Evolutionary conservation across 768 basidiomycete species (phyloP).

Genomic region (Piloderma croceum): DNA sequence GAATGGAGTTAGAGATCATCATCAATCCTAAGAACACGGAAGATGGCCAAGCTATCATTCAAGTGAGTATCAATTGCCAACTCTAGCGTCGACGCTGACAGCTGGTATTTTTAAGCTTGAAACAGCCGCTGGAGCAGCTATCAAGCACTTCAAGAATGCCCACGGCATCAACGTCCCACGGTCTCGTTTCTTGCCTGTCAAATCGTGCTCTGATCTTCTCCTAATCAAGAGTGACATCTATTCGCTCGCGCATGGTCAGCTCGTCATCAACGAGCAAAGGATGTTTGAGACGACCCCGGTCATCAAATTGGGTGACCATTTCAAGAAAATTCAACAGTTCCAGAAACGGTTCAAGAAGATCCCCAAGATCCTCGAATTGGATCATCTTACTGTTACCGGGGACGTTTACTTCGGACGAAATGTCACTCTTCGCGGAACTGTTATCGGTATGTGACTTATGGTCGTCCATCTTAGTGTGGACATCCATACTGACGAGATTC

Average conservation of each 20-base stretch:
- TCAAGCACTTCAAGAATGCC: slow-evolving; percentile 89
- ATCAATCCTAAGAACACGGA: slow-evolving; percentile 87
- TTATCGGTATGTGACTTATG: slow-evolving; percentile 51
- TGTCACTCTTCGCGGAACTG: slow-evolving; percentile 82
- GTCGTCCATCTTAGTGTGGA: not conserved
- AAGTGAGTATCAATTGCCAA: slow-evolving; percentile 31
- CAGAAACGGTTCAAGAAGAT: slow-evolving; percentile 95
- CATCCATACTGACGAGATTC: not conserved
- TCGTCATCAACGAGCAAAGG: slow-evolving; percentile 75
- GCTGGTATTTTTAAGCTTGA: slow-evolving; percentile 50
- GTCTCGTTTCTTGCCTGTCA: slow-evolving; percentile 87
- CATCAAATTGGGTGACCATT: slow-evolving; percentile 93
- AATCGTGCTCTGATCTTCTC: slow-evolving; percentile 82
- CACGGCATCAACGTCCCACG: slow-evolving; percentile 95
- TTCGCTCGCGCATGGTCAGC: slow-evolving; percentile 80
- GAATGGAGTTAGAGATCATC: slow-evolving; percentile 92
- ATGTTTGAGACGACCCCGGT: slow-evolving; percentile 91
- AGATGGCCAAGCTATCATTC: slow-evolving; percentile 80
- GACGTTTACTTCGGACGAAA: slow-evolving; percentile 88
- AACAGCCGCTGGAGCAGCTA: slow-evolving; percentile 89
- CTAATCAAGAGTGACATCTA: slow-evolving; percentile 93
- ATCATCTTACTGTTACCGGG: slow-evolving; percentile 90
- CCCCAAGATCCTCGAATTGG: slow-evolving; percentile 83
- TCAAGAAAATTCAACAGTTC: slow-evolving; percentile 93
- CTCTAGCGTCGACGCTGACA: slow-evolving; percentile 20